A percentile compares a stretch with the other conserved stretches of the same genome.
phyloP scores from a whole-genome alignment of 164 flowering plant species.

The Magnolia changhungtana region DNA sequence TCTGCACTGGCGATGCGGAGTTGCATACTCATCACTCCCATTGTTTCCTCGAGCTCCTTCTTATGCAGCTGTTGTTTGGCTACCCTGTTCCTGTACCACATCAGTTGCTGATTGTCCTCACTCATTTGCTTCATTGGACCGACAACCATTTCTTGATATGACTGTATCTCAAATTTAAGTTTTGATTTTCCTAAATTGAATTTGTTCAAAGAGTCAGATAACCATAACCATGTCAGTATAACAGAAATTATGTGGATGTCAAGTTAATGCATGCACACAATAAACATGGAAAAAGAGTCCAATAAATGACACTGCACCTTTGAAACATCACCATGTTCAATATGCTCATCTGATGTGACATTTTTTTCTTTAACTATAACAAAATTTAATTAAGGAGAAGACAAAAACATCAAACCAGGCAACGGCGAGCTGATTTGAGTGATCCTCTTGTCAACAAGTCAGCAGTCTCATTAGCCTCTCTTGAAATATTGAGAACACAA shows the following conservation, averaged over 20 bases:
- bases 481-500: background rate
- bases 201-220: background rate
- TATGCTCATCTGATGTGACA: background rate
- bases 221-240: background rate
- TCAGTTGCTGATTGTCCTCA: slow-evolving; percentile 72
- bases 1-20: slow-evolving; percentile 53
- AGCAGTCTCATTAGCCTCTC: background rate
- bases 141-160: slow-evolving; percentile 74
- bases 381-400: background rate
- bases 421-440: too few relatives aligned
- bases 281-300: background rate
- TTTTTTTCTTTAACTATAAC: background rate
- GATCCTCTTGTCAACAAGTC: background rate
- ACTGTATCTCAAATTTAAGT: slow-evolving; percentile 68
- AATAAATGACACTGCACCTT: background rate
- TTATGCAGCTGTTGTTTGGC: slow-evolving; percentile 39
- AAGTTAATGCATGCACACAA: background rate
- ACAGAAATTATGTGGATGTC: background rate
- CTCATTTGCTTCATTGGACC: slow-evolving; percentile 62
- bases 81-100: slow-evolving; percentile 43
- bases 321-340: background rate
- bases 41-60: slow-evolving; percentile 52
- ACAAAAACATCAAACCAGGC: background rate
- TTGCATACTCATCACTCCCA: slow-evolving; percentile 41
- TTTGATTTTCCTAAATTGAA: slow-evolving; percentile 50